Evolutionary conservation across 441 rosid genomes (phyloP).

Genomic region (Breynia disticha): DNA sequence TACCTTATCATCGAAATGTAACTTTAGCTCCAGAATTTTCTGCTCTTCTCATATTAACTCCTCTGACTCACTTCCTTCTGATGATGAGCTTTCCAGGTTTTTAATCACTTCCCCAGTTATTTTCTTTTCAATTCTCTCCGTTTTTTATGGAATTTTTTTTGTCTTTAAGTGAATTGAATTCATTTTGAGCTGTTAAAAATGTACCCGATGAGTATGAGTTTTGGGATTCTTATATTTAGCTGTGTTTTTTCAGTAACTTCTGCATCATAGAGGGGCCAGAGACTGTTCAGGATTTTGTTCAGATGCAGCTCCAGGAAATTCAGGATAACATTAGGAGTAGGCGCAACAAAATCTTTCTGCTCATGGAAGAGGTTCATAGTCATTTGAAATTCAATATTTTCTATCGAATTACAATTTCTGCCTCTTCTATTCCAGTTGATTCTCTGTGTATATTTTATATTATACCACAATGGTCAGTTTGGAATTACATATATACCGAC

Average conservation of each 20-base stretch:
- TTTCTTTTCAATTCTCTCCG: not conserved
- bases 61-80: conserved; percentile 30
- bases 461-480: too few relatives aligned
- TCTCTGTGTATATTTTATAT: too few relatives aligned
- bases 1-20: conserved; percentile 12
- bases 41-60: conserved; percentile 32
- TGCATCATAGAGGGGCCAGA: conserved; percentile 95
- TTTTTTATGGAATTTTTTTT: not conserved
- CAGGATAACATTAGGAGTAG: conserved; percentile 76
- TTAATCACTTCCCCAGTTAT: not conserved
- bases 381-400: not conserved
- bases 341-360: conserved; percentile 88
- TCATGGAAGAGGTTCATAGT: conserved; percentile 84
- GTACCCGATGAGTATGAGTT: too few relatives aligned
- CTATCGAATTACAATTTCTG: not conserved
- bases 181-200: too few relatives aligned
- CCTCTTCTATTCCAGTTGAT: not conserved
- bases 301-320: conserved; percentile 82
- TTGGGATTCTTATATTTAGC: too few relatives aligned
- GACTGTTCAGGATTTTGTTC: conserved; percentile 67
- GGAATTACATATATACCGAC: too few relatives aligned
- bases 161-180: not conserved
- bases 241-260: conserved; percentile 44
- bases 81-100: conserved; percentile 41
- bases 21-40: conserved; percentile 13